phyloP scores from a whole-genome alignment of 192 early-diverging fungal genomes.

The Dispira simplex region DNA sequence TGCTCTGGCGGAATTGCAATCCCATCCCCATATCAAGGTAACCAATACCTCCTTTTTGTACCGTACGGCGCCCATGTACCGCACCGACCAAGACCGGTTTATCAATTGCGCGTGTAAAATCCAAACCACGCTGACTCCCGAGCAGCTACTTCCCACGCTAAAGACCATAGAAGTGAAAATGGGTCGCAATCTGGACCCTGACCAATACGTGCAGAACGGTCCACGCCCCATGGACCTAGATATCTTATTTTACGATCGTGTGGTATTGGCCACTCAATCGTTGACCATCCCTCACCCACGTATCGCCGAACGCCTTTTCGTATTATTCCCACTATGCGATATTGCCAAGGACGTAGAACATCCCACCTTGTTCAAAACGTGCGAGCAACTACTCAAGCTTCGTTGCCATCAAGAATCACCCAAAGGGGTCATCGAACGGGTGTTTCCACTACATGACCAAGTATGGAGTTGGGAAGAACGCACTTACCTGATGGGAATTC shows the following conservation, averaged over 20 bases:
- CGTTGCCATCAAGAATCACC: constrained; percentile 31
- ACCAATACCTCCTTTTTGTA: constrained; percentile 93
- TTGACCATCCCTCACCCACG: constrained; percentile 82
- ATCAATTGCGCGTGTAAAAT: constrained; percentile 83
- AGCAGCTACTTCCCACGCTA: constrained; percentile 50
- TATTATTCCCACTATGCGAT: constrained; percentile 84
- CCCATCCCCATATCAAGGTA: constrained; percentile 26
- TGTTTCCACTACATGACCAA: constrained; percentile 22
- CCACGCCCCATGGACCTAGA: constrained; percentile 93
- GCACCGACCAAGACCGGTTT: constrained; percentile 78
- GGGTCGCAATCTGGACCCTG: constrained; percentile 47
- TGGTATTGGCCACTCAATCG: constrained; percentile 41
- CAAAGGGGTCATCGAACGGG: constrained; percentile 24
- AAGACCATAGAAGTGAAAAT: constrained; percentile 74
- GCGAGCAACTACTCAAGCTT: constrained; percentile 41
- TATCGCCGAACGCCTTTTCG: constrained; percentile 89
- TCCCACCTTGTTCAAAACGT: constrained; percentile 69
- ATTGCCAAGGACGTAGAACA: constrained; percentile 82
- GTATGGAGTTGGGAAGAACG: constrained; percentile 43
- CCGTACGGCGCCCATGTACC: constrained; percentile 95
- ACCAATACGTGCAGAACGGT: constrained; percentile 49
- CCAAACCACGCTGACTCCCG: constrained; percentile 57
- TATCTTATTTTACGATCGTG: constrained; percentile 81
- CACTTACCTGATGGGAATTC: constrained; percentile 88
- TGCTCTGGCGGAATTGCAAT: constrained; percentile 36